Evolutionary conservation across 2,329 filamentous ascomycete species (phyloP).

Genomic region (Scolecobasidium constrictum): DNA sequence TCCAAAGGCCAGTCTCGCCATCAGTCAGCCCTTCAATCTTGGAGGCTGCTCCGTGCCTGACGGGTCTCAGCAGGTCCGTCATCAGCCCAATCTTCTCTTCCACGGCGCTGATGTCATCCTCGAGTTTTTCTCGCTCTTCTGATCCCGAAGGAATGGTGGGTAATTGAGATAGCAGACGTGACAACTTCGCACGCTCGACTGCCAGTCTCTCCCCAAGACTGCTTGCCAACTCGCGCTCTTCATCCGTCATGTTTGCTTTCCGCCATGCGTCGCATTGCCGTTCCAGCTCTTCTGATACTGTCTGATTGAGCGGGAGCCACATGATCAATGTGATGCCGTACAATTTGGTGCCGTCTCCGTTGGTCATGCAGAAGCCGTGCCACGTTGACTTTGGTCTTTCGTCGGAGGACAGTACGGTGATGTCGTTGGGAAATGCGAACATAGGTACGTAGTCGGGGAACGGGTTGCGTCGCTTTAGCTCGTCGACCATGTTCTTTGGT

Average conservation of each 20-base stretch:
- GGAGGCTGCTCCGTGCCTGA: slow-evolving; percentile 86
- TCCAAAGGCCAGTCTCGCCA: slow-evolving; percentile 93
- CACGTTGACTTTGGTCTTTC: slow-evolving; percentile 91
- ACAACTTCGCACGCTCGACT: slow-evolving; percentile 78
- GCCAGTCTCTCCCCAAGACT: slow-evolving; percentile 85
- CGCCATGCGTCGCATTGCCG: slow-evolving; percentile 44
- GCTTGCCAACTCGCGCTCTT: slow-evolving; percentile 83
- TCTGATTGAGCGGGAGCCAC: slow-evolving; percentile 77
- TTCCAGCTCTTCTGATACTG: slow-evolving; percentile 75
- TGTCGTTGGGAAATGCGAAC: slow-evolving; percentile 98
- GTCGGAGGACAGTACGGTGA: slow-evolving; percentile 91
- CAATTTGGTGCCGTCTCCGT: slow-evolving; percentile 79
- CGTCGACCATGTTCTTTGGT: slow-evolving; percentile 69
- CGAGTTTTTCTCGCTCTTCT: slow-evolving; percentile 67
- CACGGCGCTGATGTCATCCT: slow-evolving; percentile 89
- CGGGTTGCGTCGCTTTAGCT: slow-evolving; percentile 65
- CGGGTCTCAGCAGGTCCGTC: slow-evolving; percentile 86
- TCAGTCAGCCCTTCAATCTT: slow-evolving; percentile 96
- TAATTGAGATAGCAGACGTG: slow-evolving; percentile 72
- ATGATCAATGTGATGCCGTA: slow-evolving; percentile 87
- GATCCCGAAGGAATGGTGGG: slow-evolving; percentile 74
- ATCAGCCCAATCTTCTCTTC: slow-evolving; percentile 97
- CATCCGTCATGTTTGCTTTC: slow-evolving; percentile 65
- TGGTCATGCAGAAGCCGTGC: slow-evolving; percentile 98
- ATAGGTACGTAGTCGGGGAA: slow-evolving; percentile 98